Percentiles rank a stretch among this genome's conserved stretches.
Evolutionary conservation across 2,329 filamentous ascomycete species (phyloP).

Genomic region (Ceratocystiopsis minuta): DNA sequence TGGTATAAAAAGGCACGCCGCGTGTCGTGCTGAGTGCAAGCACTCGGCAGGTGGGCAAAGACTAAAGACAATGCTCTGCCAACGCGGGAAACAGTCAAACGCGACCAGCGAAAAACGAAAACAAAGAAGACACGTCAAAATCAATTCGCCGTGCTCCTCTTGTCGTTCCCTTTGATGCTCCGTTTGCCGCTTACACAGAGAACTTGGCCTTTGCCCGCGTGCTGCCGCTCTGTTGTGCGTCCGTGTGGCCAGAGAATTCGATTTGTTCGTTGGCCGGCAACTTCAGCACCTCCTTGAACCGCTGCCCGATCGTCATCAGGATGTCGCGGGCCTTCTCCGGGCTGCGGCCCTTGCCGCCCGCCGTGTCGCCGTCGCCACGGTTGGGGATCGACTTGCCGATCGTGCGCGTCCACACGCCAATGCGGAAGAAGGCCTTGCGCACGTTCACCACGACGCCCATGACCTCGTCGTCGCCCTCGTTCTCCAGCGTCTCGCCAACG

Average conservation of each 20-base stretch:
- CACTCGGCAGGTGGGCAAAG: too few relatives aligned
- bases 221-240: conserved; percentile 81
- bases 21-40: too few relatives aligned
- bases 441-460: conserved; percentile 99
- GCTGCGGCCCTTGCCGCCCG: conserved; percentile 60
- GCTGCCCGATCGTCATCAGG: conserved; percentile 64
- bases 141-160: too few relatives aligned
- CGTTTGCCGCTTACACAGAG: conserved; percentile 40
- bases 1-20: too few relatives aligned
- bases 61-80: too few relatives aligned
- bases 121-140: too few relatives aligned
- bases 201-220: conserved; percentile 93
- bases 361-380: conserved; percentile 53
- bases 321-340: conserved; percentile 71
- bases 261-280: conserved; percentile 59
- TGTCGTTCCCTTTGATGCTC: too few relatives aligned
- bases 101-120: too few relatives aligned
- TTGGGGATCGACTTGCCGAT: conserved; percentile 69
- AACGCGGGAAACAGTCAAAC: too few relatives aligned
- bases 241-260: conserved; percentile 94
- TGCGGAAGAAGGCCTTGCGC: conserved; percentile 92
- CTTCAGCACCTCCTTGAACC: conserved; percentile 85
- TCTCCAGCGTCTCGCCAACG: conserved; percentile 94
- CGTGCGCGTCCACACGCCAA: conserved; percentile 92
- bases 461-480: conserved; percentile 85